A percentile compares a stretch with the other conserved stretches of the same genome.
These are phyloP conservation scores for Zoysia matrella DNA, from an alignment of 202 grass and related monocot species.

Conservation along the genomic window DNA sequence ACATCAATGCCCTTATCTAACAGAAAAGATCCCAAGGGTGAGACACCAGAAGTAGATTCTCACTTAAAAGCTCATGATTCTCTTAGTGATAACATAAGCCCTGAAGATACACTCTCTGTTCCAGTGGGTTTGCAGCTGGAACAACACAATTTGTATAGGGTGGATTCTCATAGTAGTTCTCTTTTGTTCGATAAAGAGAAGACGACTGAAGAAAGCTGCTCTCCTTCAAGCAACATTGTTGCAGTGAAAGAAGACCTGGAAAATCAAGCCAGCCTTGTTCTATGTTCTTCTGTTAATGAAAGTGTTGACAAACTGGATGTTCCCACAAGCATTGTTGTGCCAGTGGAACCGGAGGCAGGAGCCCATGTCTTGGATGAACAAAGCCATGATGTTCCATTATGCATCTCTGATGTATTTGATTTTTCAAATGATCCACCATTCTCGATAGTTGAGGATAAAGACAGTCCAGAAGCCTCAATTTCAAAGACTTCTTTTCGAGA, in stretches of 20 bases:
- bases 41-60: slow-evolving; percentile 32
- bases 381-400: not conserved
- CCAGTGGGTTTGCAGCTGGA: slow-evolving; percentile 41
- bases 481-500: slow-evolving; percentile 34
- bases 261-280: slow-evolving; percentile 13
- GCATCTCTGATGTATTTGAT: slow-evolving; percentile 18
- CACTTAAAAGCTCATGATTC: slow-evolving; percentile 38
- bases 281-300: slow-evolving; percentile 30
- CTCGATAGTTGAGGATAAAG: slow-evolving; percentile 11
- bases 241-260: slow-evolving; percentile 45
- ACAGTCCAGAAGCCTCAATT: slow-evolving; percentile 29
- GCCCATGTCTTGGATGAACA: slow-evolving; percentile 19
- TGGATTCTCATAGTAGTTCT: slow-evolving; percentile 33
- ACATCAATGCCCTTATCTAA: slow-evolving; percentile 20
- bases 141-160: slow-evolving; percentile 20
- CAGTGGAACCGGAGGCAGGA: slow-evolving; percentile 25
- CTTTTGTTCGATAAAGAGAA: slow-evolving; percentile 35
- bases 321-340: slow-evolving; percentile 22
- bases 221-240: slow-evolving; percentile 38
- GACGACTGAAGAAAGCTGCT: slow-evolving; percentile 17
- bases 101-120: slow-evolving; percentile 40
- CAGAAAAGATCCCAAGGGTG: slow-evolving; percentile 24
- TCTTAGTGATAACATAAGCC: slow-evolving; percentile 42
- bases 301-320: slow-evolving; percentile 34
- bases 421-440: slow-evolving; percentile 12